These are phyloP conservation scores for Xerocomellus intermedius DNA, from an alignment of 768 basidiomycete genomes.

Conservation along the genomic window DNA sequence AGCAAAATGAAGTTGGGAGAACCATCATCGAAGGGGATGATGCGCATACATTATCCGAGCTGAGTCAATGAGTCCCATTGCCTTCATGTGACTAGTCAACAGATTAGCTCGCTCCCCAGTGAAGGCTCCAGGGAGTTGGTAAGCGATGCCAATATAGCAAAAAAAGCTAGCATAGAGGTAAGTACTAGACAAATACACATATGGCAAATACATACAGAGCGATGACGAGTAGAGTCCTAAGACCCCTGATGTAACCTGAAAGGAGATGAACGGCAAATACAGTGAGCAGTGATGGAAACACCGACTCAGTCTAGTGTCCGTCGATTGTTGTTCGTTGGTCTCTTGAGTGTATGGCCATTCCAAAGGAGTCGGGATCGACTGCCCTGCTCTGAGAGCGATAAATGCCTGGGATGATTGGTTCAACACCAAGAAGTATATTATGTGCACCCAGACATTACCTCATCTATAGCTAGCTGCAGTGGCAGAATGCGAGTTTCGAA, in stretches of 20 bases:
- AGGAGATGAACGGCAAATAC: slow-evolving; percentile 1
- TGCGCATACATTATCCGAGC: slow-evolving; percentile 56
- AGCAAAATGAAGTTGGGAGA: background rate
- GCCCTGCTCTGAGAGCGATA: slow-evolving; percentile 64
- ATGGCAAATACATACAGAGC: slow-evolving; percentile 50
- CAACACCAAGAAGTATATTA: background rate
- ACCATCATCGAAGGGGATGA: background rate
- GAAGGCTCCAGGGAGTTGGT: slow-evolving; percentile 74
- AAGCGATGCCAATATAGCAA: slow-evolving; percentile 69
- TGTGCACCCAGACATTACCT: slow-evolving; percentile 36
- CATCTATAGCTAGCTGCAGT: slow-evolving; percentile 75
- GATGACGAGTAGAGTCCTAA: slow-evolving; percentile 61
- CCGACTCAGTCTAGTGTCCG: slow-evolving; percentile 55
- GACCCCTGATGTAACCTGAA: slow-evolving; percentile 59
- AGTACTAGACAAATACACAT: background rate
- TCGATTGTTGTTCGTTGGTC: slow-evolving; percentile 62
- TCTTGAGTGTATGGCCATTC: slow-evolving; percentile 74
- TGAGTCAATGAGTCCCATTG: slow-evolving; percentile 74
- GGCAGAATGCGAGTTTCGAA: slow-evolving; percentile 68
- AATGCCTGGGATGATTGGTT: slow-evolving; percentile 49
- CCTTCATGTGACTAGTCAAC: slow-evolving; percentile 72
- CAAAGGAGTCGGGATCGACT: slow-evolving; percentile 51
- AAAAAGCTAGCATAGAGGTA: slow-evolving; percentile 48
- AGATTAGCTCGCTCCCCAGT: slow-evolving; percentile 61
- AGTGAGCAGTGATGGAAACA: slow-evolving; percentile 1